phyloP scores from a whole-genome alignment of 2,329 filamentous ascomycete species.

The Aspergillus carbonarius region DNA sequence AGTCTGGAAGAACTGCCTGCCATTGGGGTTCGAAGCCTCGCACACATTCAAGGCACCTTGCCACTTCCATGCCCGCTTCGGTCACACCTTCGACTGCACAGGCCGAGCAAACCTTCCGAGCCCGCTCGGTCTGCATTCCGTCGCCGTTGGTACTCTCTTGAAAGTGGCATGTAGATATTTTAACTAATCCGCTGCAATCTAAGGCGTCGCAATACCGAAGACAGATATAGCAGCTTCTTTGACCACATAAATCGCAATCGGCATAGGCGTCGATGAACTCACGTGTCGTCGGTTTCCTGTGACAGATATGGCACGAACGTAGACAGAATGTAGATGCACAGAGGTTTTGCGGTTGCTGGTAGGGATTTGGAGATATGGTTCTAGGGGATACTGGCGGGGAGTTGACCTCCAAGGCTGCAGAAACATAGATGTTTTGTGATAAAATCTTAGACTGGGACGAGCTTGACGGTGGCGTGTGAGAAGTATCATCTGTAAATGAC shows the following conservation, averaged over 20 bases:
- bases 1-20: constrained; percentile 8
- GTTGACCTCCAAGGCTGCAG: constrained; percentile 2
- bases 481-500: not conserved
- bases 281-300: constrained; percentile 41
- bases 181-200: constrained; percentile 25
- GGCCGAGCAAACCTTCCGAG: constrained; percentile 39
- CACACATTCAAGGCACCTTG: constrained; percentile 40
- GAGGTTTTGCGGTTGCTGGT: constrained; percentile 19
- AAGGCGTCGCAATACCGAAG: constrained; percentile 39
- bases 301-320: constrained; percentile 44
- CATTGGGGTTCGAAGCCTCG: constrained; percentile 19
- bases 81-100: constrained; percentile 42
- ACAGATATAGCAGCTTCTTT: constrained; percentile 44
- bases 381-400: constrained; percentile 30
- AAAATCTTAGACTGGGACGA: constrained; percentile 2
- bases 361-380: constrained; percentile 15
- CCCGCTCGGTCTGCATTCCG: constrained; percentile 9
- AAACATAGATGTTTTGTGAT: constrained; percentile 6
- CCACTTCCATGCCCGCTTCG: constrained; percentile 37
- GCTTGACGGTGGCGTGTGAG: constrained; percentile 1
- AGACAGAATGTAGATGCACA: constrained; percentile 29
- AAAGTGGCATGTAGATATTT: constrained; percentile 1
- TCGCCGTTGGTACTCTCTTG: constrained; percentile 1
- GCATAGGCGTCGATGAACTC: constrained; percentile 43
- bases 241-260: constrained; percentile 40